Conservation (phyloP, 768 basidiomycete genomes). For the Lentinula edodes region DNA sequence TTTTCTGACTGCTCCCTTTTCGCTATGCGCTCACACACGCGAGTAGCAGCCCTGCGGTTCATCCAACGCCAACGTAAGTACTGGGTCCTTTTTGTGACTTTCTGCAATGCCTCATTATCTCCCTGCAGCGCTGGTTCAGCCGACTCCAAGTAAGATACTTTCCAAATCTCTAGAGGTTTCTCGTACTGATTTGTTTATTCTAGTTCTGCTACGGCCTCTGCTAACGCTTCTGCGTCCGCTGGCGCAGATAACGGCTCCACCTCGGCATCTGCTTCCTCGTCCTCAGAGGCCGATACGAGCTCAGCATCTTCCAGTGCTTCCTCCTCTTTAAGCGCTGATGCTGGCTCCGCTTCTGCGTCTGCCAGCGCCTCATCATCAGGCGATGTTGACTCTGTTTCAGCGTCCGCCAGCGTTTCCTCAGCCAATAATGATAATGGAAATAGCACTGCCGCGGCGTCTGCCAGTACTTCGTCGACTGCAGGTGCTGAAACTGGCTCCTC, state of each 20-base stretch:
- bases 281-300: not conserved
- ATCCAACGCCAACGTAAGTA: not conserved
- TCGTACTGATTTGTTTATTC: not conserved
- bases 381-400: not conserved
- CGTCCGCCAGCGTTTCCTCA: not conserved
- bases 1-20: not conserved
- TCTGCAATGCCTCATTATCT: not conserved
- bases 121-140: not conserved
- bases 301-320: not conserved
- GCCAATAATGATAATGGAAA: not conserved
- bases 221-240: not conserved
- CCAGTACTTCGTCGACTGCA: not conserved
- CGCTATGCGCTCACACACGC: not conserved
- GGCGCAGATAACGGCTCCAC: not conserved
- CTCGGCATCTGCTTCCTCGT: not conserved
- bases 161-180: not conserved
- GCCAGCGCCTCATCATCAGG: not conserved
- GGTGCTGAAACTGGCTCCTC: not conserved
- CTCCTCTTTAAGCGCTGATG: not conserved
- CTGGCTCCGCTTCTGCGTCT: not conserved
- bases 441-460: not conserved
- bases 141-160: not conserved
- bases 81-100: not conserved
- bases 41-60: not conserved
- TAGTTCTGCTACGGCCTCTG: not conserved